Evolutionary conservation across 2,329 filamentous ascomycete species (phyloP).

Genomic region (Pseudonectria foliicola): DNA sequence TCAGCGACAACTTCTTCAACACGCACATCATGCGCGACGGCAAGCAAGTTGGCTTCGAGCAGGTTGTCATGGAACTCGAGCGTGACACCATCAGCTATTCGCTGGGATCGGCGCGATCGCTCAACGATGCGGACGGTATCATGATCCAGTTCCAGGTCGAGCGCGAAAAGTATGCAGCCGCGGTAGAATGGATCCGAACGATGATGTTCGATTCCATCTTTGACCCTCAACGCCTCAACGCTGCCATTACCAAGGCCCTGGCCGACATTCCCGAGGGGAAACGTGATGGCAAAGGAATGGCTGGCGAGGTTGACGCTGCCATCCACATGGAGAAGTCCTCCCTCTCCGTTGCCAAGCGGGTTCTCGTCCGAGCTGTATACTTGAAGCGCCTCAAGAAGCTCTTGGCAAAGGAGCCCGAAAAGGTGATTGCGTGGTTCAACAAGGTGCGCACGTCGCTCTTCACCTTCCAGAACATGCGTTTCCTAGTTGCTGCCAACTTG

Average conservation of each 20-base stretch:
- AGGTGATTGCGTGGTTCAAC: conserved; percentile 71
- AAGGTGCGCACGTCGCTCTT: conserved; percentile 69
- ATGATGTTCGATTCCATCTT: conserved; percentile 87
- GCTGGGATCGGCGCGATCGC: conserved; percentile 58
- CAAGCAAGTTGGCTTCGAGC: conserved; percentile 75
- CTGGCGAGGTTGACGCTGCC: conserved; percentile 62
- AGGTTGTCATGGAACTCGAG: conserved; percentile 86
- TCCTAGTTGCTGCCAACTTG: conserved; percentile 78
- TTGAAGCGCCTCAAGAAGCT: conserved; percentile 78
- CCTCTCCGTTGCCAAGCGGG: conserved; percentile 68
- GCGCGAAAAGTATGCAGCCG: conserved; percentile 74
- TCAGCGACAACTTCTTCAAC: conserved; percentile 90
- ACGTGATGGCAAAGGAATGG: conserved; percentile 69
- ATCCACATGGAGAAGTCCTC: conserved; percentile 74
- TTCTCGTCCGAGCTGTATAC: conserved; percentile 80
- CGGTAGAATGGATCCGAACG: conserved; percentile 76
- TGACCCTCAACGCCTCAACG: conserved; percentile 59
- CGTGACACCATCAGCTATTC: conserved; percentile 81
- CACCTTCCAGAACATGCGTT: conserved; percentile 75
- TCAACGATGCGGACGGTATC: conserved; percentile 77
- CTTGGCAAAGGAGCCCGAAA: conserved; percentile 66
- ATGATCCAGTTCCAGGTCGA: conserved; percentile 81
- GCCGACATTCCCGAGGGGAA: conserved; percentile 91
- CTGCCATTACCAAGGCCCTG: conserved; percentile 69
- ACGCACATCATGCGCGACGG: conserved; percentile 75